Percentiles rank a stretch among this genome's conserved stretches.
phyloP scores from a whole-genome alignment of 257 asterid species.

The Gentiana straminea region DNA sequence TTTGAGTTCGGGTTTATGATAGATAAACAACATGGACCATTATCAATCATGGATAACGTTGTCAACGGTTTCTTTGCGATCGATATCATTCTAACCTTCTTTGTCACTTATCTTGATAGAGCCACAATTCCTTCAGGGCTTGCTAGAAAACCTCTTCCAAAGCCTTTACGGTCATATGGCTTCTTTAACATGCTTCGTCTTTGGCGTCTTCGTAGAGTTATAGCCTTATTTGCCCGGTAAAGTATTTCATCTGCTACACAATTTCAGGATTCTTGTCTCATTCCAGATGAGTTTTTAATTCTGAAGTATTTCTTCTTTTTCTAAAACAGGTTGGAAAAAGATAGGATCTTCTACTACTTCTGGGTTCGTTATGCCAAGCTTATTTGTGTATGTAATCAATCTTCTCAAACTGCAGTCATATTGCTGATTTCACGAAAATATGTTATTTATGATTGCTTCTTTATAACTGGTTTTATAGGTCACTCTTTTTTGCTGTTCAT shows the following conservation, averaged over 20 bases:
- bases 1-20: constrained; percentile 70
- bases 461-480: constrained; percentile 37
- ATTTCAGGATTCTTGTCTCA: background rate
- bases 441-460: background rate
- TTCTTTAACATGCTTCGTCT: constrained; percentile 80
- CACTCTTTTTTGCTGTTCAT: constrained; percentile 87
- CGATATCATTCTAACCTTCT: constrained; percentile 78
- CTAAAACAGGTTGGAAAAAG: constrained; percentile 72
- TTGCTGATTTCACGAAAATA: background rate
- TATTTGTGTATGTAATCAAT: constrained; percentile 54
- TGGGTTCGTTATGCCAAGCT: constrained; percentile 84
- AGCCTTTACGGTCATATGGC: constrained; percentile 47
- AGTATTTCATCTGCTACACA: background rate
- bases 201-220: constrained; percentile 86
- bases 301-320: constrained; percentile 3
- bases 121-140: constrained; percentile 76
- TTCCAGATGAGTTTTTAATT: background rate
- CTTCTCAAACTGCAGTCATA: background rate
- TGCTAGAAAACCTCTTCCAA: constrained; percentile 47
- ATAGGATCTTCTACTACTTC: constrained; percentile 78
- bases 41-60: constrained; percentile 53
- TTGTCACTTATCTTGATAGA: constrained; percentile 72
- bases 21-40: constrained; percentile 31
- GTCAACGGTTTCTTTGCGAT: constrained; percentile 72
- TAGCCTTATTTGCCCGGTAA: constrained; percentile 71